Evolutionary conservation across 192 early-diverging fungal genomes (phyloP), one percentile per base, ranked within the genome.

Genomic region (Rhizophagus sp.): DNA sequence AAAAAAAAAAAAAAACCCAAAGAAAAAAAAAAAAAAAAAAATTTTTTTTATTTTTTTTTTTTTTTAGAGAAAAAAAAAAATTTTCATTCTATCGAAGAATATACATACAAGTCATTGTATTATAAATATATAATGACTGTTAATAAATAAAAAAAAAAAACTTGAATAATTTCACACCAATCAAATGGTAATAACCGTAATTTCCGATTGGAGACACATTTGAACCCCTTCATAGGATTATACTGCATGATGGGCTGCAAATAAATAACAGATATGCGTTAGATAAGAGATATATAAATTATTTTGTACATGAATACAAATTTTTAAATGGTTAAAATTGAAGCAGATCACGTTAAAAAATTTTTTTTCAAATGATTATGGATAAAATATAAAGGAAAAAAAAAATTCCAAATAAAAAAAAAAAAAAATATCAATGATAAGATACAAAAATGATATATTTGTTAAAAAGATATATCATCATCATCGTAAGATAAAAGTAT

Each of bases 121-220:
- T 57, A 19, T 57, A 57, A 17, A 57, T 57, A 66, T 44, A 44
- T 44, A 44, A 44, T 44, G 41, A 9, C 3, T 10, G 10, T 7
- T 44, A 66, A 66, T 33, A 30, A 33, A n/a, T n/a, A n/a, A 66
- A 66, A 33, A 66, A 33, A 30, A 33, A 33, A 66, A 30, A 65
- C 10, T 30, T 30, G 24, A 10, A 27, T 24, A 30, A 65, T 30
- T 66, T 66, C 15, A 27, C 30, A 66, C 13, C 64, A 57, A 57
- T 57, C 27, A 25, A 25, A 66, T 44, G 10, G 7, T 44, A 10
- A 44, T 33, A 33, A 33, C 27, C 64, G 27, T 66, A 66, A 66
- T 66, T 33, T 66, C 64, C 64, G 64, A 66, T 66, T 66, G 30
- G 30, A 66, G 64, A 7, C 27, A 33, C 30, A 66, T 66, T 33